Evolutionary conservation across 768 basidiomycete genomes (phyloP), one percentile per base, ranked within the genome.

Genomic region (Mycena venus): DNA sequence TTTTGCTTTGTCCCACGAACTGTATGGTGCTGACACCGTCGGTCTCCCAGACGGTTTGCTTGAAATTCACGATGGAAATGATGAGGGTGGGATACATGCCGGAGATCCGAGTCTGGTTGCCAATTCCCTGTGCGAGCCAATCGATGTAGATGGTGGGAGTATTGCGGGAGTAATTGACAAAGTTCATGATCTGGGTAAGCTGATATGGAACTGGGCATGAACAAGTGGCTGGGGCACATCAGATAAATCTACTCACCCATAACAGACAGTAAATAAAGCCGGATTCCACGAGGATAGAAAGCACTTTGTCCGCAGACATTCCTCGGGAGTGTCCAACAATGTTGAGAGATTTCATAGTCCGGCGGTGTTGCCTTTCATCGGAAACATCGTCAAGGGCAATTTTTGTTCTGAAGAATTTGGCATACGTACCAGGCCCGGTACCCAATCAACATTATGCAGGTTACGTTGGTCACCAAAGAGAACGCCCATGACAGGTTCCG

Each of bases 191-290:
- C 44, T 68, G 72, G 8, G 65, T 72, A 9, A 74, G 65, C 72
- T 73, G 23, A 3, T 11, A 17, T 17, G 14, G 58, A n/a, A n/a
- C 5, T 4, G 11, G 53, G 6, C 25, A 9, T 19, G 15, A 44
- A 2, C 19, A 25, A 27, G 27, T 27, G 2, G 53, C 25, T 12
- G 11, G 27, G 17, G 12, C n/a, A 29, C 53, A n/a, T 4, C 12
- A 27, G n/a, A 47, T 56, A 27, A n/a, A 17, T 14, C 23, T 19
- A 27, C 63, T 47, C 29, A 74, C 76, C 73, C 69, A 77, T 68
- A 77, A 74, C 9, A 73, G 27, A 42, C 73, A 75, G 47, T 77
- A 77, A 38, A 75, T 65, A 40, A 74, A 72, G 14, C 77, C 74
- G 8, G 77, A 77, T 25, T 77, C 77, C 10, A 75, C 77, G 25